Evolutionary conservation across 345 rosid genomes (phyloP).

Genomic region (Trapa bicornis): DNA sequence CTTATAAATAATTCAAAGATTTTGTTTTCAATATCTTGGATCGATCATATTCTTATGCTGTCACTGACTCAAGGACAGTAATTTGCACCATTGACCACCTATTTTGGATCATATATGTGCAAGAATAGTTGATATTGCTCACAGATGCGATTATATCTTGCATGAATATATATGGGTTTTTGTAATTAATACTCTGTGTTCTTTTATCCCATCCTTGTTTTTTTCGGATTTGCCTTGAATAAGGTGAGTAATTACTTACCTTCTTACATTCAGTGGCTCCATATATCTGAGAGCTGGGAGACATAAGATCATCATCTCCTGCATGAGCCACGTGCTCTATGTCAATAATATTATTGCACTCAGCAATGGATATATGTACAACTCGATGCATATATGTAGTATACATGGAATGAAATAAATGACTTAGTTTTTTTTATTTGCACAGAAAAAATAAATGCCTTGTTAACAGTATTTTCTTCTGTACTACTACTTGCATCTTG

Average conservation of each 20-base stretch:
- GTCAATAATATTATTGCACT: slow-evolving; percentile 1
- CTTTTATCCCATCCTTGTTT: neutral
- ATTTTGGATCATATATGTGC: neutral
- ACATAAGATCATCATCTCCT: neutral
- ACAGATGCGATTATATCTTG: neutral
- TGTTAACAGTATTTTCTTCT: too few relatives aligned
- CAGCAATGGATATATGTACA: neutral
- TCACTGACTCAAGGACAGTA: neutral
- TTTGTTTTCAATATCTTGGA: too few relatives aligned
- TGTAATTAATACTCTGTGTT: neutral
- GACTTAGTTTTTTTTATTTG: too few relatives aligned
- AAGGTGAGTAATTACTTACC: neutral
- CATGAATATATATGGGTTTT: neutral
- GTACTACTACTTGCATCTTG: too few relatives aligned
- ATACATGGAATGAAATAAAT: neutral
- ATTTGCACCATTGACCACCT: neutral
- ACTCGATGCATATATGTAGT: neutral
- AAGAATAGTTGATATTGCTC: neutral
- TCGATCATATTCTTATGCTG: too few relatives aligned
- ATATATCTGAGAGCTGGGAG: slow-evolving; percentile 2
- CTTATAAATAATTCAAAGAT: too few relatives aligned
- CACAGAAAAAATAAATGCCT: too few relatives aligned
- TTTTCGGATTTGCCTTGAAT: neutral
- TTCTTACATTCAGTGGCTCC: neutral
- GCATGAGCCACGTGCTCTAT: neutral